Percentiles rank a stretch among this genome's conserved stretches.
These are phyloP conservation scores for Alternaria burnsii DNA, from an alignment of 2,329 filamentous ascomycete genomes.

Conservation along the genomic window DNA sequence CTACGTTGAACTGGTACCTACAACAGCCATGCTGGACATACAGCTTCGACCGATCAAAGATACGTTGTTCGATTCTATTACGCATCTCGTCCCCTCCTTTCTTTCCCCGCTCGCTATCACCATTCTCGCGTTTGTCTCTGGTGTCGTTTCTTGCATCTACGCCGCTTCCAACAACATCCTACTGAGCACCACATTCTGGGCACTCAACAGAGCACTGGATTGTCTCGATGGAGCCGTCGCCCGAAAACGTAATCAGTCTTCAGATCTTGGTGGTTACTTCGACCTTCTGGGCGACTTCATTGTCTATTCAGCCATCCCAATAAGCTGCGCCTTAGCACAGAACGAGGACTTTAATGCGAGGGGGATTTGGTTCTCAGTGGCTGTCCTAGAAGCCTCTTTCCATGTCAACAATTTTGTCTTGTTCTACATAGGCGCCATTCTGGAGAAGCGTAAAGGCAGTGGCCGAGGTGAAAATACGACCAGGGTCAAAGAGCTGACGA, in stretches of 20 bases:
- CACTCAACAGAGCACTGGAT: background rate
- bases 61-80: background rate
- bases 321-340: background rate
- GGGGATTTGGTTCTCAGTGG: constrained; percentile 2
- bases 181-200: background rate
- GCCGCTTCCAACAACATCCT: too few relatives aligned
- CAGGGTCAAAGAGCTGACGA: constrained; percentile 2
- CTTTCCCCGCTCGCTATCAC: too few relatives aligned
- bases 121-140: too few relatives aligned
- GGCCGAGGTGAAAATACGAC: background rate
- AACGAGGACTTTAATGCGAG: background rate
- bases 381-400: background rate
- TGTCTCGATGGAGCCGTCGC: constrained; percentile 6
- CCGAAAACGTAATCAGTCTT: background rate
- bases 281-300: constrained; percentile 4
- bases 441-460: constrained; percentile 5
- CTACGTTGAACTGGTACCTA: background rate
- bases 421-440: constrained; percentile 2
- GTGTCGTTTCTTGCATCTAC: too few relatives aligned
- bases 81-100: background rate
- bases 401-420: constrained; percentile 5
- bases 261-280: constrained; percentile 3
- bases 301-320: background rate
- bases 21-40: constrained; percentile 1
- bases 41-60: constrained; percentile 3